phyloP scores from a whole-genome alignment of 495 filamentous ascomycete species.

The Staphylotrichum longicolle region DNA sequence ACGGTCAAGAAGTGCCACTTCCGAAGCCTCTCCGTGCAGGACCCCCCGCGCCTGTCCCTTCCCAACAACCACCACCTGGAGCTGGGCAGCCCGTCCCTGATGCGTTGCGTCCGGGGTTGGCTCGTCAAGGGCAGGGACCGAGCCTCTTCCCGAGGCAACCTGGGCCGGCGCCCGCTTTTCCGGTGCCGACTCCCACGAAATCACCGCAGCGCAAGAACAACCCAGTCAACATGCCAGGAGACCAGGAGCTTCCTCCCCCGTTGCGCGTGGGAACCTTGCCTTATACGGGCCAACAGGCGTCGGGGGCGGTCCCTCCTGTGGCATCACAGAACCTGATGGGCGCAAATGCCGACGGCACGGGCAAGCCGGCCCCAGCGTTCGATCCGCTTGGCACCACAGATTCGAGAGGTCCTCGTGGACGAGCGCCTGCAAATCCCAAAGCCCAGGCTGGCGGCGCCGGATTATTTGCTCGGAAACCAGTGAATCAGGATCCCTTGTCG shows the following conservation, averaged over 20 bases:
- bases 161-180: slow-evolving; percentile 7
- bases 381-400: neutral
- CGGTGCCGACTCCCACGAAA: slow-evolving; percentile 10
- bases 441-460: neutral
- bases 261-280: neutral
- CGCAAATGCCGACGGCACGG: neutral
- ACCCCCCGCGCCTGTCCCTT: slow-evolving; percentile 1
- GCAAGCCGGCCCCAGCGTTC: neutral
- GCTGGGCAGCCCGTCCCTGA: neutral
- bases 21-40: slow-evolving; percentile 2
- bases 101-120: neutral
- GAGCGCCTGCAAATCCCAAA: neutral
- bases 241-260: neutral
- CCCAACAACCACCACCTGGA: neutral
- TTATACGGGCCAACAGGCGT: neutral
- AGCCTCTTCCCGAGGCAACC: slow-evolving; percentile 1
- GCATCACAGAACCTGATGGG: neutral
- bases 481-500: slow-evolving; percentile 6
- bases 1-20: neutral
- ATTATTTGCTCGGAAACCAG: slow-evolving; percentile 5
- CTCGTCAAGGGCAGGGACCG: neutral
- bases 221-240: neutral
- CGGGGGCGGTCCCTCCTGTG: neutral
- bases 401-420: neutral
- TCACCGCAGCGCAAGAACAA: neutral